phyloP scores from a whole-genome alignment of 202 grass and related monocot species.

The Zizania palustris region DNA sequence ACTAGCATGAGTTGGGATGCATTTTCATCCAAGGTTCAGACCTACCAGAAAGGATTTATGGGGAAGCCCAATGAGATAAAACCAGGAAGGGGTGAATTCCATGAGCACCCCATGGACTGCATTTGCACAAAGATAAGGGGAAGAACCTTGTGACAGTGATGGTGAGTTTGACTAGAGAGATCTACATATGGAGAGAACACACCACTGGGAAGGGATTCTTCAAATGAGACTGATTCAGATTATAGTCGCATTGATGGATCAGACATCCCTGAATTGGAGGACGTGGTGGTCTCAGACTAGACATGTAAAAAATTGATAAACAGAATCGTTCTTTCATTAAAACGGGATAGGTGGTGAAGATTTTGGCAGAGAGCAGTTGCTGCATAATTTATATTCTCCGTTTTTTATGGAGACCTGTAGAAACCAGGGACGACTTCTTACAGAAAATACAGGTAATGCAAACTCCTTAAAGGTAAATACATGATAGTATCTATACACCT shows the following conservation, averaged over 20 bases:
- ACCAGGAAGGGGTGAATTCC: conserved; percentile 87
- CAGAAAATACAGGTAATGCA: conserved; percentile 47
- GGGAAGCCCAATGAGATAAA: conserved; percentile 88
- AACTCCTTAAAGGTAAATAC: background rate
- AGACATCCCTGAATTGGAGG: conserved; percentile 59
- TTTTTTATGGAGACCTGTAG: conserved; percentile 43
- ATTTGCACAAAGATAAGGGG: conserved; percentile 67
- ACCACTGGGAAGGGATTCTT: conserved; percentile 52
- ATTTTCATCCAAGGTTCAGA: conserved; percentile 77
- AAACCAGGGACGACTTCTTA: conserved; percentile 38
- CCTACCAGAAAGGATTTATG: conserved; percentile 81
- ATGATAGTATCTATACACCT: conserved; percentile 7
- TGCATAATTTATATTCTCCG: conserved; percentile 43
- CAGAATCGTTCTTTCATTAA: conserved; percentile 23
- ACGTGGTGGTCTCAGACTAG: conserved; percentile 72
- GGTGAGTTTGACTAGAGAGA: conserved; percentile 64
- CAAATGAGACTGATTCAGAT: conserved; percentile 49
- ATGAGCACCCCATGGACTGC: conserved; percentile 84
- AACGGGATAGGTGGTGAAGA: background rate
- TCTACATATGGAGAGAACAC: conserved; percentile 77
- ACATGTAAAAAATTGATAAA: conserved; percentile 38
- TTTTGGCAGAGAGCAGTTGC: conserved; percentile 39
- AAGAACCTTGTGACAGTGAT: conserved; percentile 41
- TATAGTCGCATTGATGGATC: no score
- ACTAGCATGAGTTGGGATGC: conserved; percentile 76